Evolutionary conservation across 352 stramenopile genomes (phyloP).

Genomic region (Pythium rishiriense): DNA sequence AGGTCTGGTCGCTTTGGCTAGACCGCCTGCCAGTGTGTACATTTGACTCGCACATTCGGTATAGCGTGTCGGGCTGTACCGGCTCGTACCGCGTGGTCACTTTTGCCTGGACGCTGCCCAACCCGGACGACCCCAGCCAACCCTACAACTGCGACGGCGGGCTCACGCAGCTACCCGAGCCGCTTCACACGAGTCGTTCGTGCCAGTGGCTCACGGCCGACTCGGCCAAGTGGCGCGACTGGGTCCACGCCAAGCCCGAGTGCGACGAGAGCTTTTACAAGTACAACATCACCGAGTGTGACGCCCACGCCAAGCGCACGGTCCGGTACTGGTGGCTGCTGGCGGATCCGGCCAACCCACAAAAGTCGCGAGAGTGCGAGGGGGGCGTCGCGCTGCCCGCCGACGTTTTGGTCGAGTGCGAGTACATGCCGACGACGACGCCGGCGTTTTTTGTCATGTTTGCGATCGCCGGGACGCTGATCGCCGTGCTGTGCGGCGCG

Average conservation of each 20-base stretch:
- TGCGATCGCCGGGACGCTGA: constrained; percentile 10
- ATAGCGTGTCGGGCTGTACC: constrained; percentile 29
- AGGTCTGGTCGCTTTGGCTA: constrained; percentile 30
- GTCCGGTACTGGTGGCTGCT: constrained; percentile 50
- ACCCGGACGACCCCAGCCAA: constrained; percentile 7
- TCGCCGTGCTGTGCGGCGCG: neutral
- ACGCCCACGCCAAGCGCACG: constrained; percentile 25
- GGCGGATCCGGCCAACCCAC: constrained; percentile 15
- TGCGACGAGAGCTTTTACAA: constrained; percentile 46
- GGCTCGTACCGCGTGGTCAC: constrained; percentile 30
- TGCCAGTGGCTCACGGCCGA: constrained; percentile 41
- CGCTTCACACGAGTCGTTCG: constrained; percentile 25
- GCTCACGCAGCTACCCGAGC: constrained; percentile 5
- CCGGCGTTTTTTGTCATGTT: constrained; percentile 19
- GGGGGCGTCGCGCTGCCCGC: constrained; percentile 29
- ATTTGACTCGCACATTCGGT: constrained; percentile 29
- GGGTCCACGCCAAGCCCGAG: constrained; percentile 30
- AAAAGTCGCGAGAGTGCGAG: constrained; percentile 37
- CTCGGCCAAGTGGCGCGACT: constrained; percentile 20
- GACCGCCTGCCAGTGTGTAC: constrained; percentile 28
- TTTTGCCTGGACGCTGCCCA: constrained; percentile 18
- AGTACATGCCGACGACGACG: constrained; percentile 30
- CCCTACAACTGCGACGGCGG: constrained; percentile 33
- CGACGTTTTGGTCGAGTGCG: constrained; percentile 25
- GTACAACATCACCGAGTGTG: constrained; percentile 41